A percentile compares a stretch with the other conserved stretches of the same genome.
Evolutionary conservation across 257 asterid genomes (phyloP).

Genomic region (Anisodus tanguticus): DNA sequence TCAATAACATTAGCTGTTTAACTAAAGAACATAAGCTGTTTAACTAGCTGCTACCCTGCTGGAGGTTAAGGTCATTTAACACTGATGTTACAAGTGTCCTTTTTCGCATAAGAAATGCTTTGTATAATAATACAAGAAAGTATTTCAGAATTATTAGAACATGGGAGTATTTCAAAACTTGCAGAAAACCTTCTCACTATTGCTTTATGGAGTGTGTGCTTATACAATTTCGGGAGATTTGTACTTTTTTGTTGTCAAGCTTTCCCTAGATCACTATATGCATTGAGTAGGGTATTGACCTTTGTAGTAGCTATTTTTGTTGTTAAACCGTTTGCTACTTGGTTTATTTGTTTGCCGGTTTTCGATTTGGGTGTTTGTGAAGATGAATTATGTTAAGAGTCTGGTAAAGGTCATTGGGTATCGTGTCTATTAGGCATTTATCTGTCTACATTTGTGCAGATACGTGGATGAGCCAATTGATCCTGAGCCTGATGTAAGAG

Average conservation of each 20-base stretch:
- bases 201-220: neutral
- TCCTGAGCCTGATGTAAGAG: conserved; percentile 78
- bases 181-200: neutral
- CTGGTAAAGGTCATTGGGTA: neutral
- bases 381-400: neutral
- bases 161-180: neutral
- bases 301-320: neutral
- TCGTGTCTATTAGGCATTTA: neutral
- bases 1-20: neutral
- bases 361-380: neutral
- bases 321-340: neutral
- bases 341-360: neutral
- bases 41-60: neutral
- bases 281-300: neutral
- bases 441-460: conserved; percentile 38
- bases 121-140: neutral
- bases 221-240: neutral
- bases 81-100: neutral
- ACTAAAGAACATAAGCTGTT: neutral
- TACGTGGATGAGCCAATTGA: conserved; percentile 88
- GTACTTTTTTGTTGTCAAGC: neutral
- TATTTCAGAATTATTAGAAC: neutral
- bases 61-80: conserved; percentile 16
- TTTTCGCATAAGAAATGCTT: neutral
- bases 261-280: neutral